Evolutionary conservation across 495 filamentous ascomycete genomes (phyloP), one percentile per base, ranked within the genome.

Genomic region (Penicillium waksmanii): DNA sequence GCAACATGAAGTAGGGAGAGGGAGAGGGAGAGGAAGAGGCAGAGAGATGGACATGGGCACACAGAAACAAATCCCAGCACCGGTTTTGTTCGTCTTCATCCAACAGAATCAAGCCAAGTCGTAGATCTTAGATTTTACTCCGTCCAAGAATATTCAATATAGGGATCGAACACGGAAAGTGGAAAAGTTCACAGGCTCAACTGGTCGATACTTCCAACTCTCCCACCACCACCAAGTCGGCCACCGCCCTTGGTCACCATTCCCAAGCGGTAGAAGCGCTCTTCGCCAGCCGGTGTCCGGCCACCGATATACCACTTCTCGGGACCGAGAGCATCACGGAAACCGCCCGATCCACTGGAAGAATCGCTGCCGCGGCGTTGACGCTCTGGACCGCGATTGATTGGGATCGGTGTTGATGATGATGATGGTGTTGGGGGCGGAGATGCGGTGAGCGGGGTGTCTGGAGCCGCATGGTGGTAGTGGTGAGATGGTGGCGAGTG

Each of bases 271-370:
- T 96, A 96, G 70, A 93, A 96, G 66, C 86, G 82, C 73, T 97
- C 93, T 67, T 96, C 93, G 5, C 93, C 93, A 1, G 76, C 81
- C n/a, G 91, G 87, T 34, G 91, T 96, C 63, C 89, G 76, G 2
- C 93, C 93, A 3, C 93, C 93, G 53, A 97, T 91, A 72, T 94
- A 97, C 87, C 91, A 92, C 66, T 88, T 90, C 76, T 96, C 93
- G 0, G 83, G 82, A 0, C 89, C 89, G 2, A 87, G 64, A 5
- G 86, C 86, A 63, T 96, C 92, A 17, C 89, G 77, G 63, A 96
- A 96, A 3, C 81, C 81, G 19, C 92, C 90, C 40, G 84, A 89
- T 49, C 86, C 89, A 67, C 85, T 92, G 61, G 92, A 90, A 56
- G 88, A 92, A 36, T 91, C 91, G 50, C 93, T 82, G 55, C 92